phyloP scores from a whole-genome alignment of 169 alveolate species.

The Plasmodium cynomolgi region DNA sequence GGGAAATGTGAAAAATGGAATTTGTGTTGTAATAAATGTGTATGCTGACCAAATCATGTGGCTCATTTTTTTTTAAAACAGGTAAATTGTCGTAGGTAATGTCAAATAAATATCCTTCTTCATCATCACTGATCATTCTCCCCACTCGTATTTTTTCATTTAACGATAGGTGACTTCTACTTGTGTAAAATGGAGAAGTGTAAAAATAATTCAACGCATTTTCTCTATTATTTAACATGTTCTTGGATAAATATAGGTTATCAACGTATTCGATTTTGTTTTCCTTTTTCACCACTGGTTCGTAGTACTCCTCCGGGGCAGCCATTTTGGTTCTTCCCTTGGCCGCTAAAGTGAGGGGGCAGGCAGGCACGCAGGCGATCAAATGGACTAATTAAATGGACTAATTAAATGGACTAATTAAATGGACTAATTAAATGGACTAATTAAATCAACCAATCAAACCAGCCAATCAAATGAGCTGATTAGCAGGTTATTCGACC shows the following conservation, averaged over 20 bases:
- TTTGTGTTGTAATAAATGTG: slow-evolving; percentile 70
- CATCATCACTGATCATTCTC: slow-evolving; percentile 41
- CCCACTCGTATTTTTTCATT: slow-evolving; percentile 71
- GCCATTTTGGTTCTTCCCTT: background rate
- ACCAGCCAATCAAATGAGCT: background rate
- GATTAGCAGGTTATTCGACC: background rate
- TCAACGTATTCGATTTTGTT: slow-evolving; percentile 72
- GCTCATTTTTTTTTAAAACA: slow-evolving; percentile 54
- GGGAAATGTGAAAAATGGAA: slow-evolving; percentile 46
- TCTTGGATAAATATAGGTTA: slow-evolving; percentile 50
- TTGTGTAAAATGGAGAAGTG: slow-evolving; percentile 69
- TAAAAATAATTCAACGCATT: slow-evolving; percentile 71
- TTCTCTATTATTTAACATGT: slow-evolving; percentile 46
- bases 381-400: too few species aligned
- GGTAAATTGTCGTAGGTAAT: slow-evolving; percentile 46
- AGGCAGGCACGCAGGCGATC: too few species aligned
- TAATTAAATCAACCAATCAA: too few species aligned
- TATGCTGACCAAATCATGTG: slow-evolving; percentile 25
- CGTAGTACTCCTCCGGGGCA: slow-evolving; percentile 39
- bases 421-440: too few species aligned
- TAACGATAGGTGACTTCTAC: slow-evolving; percentile 28
- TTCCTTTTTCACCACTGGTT: slow-evolving; percentile 44
- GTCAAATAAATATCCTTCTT: slow-evolving; percentile 56
- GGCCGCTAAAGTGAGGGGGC: background rate
- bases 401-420: too few species aligned